These are phyloP conservation scores for Lunularia cruciata DNA, from an alignment of 225 moss, liverwort and hornwort genomes.

Conservation along the genomic window DNA sequence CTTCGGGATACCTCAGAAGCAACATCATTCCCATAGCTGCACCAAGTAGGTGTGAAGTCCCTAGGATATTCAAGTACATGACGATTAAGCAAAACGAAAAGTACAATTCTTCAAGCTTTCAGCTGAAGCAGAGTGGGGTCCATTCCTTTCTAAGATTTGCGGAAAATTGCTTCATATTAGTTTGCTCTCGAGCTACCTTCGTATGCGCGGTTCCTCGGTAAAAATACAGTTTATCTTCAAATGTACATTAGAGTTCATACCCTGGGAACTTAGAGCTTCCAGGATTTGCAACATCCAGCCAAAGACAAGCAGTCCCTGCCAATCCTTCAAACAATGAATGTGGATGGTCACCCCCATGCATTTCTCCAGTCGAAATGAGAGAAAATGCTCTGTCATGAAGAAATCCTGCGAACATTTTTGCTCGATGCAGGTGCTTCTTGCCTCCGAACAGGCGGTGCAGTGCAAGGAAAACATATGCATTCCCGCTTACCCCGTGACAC, in stretches of 20 bases:
- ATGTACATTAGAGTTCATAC: slow-evolving; percentile 56
- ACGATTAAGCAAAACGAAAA: too few species aligned
- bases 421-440: slow-evolving; percentile 73
- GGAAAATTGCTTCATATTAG: background rate
- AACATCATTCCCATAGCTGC: too few species aligned
- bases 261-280: slow-evolving; percentile 72
- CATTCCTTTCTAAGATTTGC: background rate
- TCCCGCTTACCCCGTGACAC: slow-evolving; percentile 90
- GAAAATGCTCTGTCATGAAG: slow-evolving; percentile 64
- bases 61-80: too few species aligned
- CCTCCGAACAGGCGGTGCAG: slow-evolving; percentile 60
- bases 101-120: background rate
- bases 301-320: slow-evolving; percentile 87
- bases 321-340: slow-evolving; percentile 88
- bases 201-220: background rate
- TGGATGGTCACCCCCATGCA: slow-evolving; percentile 88
- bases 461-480: slow-evolving; percentile 80
- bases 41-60: too few species aligned
- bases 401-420: slow-evolving; percentile 71
- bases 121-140: background rate
- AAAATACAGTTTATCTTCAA: background rate
- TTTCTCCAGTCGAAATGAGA: slow-evolving; percentile 62
- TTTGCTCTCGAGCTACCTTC: background rate
- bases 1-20: too few species aligned
- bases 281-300: slow-evolving; percentile 73